Conservation (phyloP, 2,329 filamentous ascomycete genomes). For the Pseudohalonectria lignicola region DNA sequence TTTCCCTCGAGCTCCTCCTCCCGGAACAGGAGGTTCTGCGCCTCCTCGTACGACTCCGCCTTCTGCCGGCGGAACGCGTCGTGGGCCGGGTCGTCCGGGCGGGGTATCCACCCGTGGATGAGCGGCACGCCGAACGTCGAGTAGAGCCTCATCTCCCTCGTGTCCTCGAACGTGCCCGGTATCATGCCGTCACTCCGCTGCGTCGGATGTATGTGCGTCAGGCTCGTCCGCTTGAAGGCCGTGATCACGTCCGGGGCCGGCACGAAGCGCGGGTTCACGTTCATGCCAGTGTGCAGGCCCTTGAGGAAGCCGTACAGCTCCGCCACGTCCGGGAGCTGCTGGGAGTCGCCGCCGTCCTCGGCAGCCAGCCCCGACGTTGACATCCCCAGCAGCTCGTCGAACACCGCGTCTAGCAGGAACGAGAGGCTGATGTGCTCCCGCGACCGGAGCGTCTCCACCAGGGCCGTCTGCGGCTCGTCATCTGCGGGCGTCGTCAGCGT, state of each 20-base stretch:
- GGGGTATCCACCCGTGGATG: slow-evolving; percentile 86
- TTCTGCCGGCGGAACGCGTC: slow-evolving; percentile 55
- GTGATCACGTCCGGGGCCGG: slow-evolving; percentile 37
- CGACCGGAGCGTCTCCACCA: slow-evolving; percentile 66
- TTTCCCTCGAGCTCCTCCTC: slow-evolving; percentile 84
- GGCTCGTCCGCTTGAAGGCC: slow-evolving; percentile 38
- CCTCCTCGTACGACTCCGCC: slow-evolving; percentile 82
- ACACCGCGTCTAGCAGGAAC: slow-evolving; percentile 75
- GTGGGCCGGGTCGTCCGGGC: slow-evolving; percentile 53
- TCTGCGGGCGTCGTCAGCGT: slow-evolving; percentile 64
- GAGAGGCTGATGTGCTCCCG: slow-evolving; percentile 83
- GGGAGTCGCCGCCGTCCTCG: slow-evolving; percentile 22
- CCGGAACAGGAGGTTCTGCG: slow-evolving; percentile 76
- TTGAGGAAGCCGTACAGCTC: slow-evolving; percentile 83
- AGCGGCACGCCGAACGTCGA: slow-evolving; percentile 79
- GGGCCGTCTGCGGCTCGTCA: slow-evolving; percentile 47
- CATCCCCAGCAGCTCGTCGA: slow-evolving; percentile 81
- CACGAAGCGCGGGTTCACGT: slow-evolving; percentile 86
- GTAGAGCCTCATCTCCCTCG: slow-evolving; percentile 82
- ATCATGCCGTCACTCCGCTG: slow-evolving; percentile 32
- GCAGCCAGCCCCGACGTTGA: not conserved
- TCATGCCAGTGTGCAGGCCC: slow-evolving; percentile 91
- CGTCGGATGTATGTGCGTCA: slow-evolving; percentile 39
- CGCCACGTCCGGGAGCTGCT: slow-evolving; percentile 74
- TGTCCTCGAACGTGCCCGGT: slow-evolving; percentile 74